Evolutionary conservation across 768 basidiomycete species (phyloP), one percentile per base, ranked within the genome.

Genomic region (Leccinellum rugosiceps): DNA sequence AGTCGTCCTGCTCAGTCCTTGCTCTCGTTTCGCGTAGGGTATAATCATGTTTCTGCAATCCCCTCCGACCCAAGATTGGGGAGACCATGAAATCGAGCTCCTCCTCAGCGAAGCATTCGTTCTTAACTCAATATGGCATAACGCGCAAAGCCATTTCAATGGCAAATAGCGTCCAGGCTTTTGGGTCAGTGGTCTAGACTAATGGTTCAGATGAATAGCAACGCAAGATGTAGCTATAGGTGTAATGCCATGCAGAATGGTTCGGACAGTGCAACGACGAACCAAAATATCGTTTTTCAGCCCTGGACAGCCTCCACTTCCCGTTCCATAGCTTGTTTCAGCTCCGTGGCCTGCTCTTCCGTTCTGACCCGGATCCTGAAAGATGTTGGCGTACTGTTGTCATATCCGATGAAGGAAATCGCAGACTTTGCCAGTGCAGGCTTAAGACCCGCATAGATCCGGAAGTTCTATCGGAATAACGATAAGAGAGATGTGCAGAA

Each of bases 1-100:
- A 25, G n/a, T 41, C 0, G 6, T 55, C 44, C 45, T 58, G 38
- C 45, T 57, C 52, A 50, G 51, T 45, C 52, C 30, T 23, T 19
- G 25, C 19, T 55, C 32, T 10, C 5, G 63, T 46, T 35, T 38
- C 15, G 1, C 11, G 3, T 26, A 98, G 96, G 94, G 93, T 56
- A 95, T 98, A 71, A 98, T 99, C 71, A 98, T 99, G 90, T 99
- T 97, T 76, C 80, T 99, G 13, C 93, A 95, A 70, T 93, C 90
- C 1, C 80, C 93, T 4, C 93, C 93, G 14, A 95, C 93, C 6
- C 92, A 94, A 68, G 85, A 83, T 54, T 99, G 97, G 97, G 86
- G 88, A 21, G 95, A 98, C 71, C 90, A 95, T 65, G 94, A 98
- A 67, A 88, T 98, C 47, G 94, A 98, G 69, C 83, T 98, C 76